Conservation (phyloP, 148 eudicot species). For the Nepenthes gracilis region DNA sequence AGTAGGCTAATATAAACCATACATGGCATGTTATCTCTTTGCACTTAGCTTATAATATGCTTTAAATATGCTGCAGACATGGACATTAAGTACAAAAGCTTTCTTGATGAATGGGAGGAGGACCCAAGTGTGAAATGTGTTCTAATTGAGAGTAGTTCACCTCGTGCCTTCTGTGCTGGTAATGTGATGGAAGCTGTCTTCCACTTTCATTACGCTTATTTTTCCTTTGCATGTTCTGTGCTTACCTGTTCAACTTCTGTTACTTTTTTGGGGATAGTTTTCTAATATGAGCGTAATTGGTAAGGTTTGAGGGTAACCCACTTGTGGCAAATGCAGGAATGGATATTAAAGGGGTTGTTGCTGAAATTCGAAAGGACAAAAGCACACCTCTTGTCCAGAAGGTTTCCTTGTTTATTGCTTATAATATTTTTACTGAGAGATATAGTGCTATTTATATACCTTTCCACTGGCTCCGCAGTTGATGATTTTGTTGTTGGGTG, state of each 20-base stretch:
- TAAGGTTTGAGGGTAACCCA: constrained; percentile 23
- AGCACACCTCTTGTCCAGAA: constrained; percentile 87
- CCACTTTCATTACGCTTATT: neutral
- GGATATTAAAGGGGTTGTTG: constrained; percentile 96
- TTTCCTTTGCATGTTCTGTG: neutral
- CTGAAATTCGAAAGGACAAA: constrained; percentile 79
- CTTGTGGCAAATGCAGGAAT: constrained; percentile 70
- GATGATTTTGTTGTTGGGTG: neutral
- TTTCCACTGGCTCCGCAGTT: neutral
- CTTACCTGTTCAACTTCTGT: neutral
- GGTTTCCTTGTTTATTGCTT: constrained; percentile 25
- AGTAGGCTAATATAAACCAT: no score
- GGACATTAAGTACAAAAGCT: constrained; percentile 76
- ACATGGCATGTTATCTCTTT: neutral
- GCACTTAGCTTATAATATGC: neutral
- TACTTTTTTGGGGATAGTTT: neutral
- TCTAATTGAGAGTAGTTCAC: constrained; percentile 62
- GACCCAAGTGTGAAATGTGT: constrained; percentile 92
- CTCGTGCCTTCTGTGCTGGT: constrained; percentile 98
- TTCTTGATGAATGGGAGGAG: constrained; percentile 86
- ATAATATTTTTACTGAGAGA: constrained; percentile 4
- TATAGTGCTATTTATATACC: neutral
- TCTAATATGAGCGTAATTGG: constrained; percentile 12
- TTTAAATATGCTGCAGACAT: constrained; percentile 45
- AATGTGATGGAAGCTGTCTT: constrained; percentile 3